Percentiles rank a stretch among this genome's conserved stretches.
Evolutionary conservation across 1,139 yeast genomes (phyloP).

Genomic region (Saccharomyces hybrid): DNA sequence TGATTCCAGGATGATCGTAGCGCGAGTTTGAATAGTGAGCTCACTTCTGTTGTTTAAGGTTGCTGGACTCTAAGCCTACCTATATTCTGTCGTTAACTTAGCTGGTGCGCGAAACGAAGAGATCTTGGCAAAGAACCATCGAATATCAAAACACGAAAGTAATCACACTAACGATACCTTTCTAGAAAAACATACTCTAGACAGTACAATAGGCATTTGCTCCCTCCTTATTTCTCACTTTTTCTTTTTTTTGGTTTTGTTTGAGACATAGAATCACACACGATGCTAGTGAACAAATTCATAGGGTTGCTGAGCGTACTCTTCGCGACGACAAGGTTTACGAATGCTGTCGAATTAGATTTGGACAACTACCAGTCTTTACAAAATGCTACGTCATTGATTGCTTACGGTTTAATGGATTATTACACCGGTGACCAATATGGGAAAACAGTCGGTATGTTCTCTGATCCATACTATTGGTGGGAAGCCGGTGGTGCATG

Average conservation of each 20-base stretch:
- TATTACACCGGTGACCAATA: slow-evolving; percentile 64
- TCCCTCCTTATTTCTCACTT: not conserved
- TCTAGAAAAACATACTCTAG: not conserved
- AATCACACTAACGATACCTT: not conserved
- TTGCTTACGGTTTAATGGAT: slow-evolving; percentile 71
- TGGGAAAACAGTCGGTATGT: slow-evolving; percentile 82
- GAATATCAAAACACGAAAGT: not conserved
- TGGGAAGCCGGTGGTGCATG: slow-evolving; percentile 99
- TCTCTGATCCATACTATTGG: slow-evolving; percentile 86
- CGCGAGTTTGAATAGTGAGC: too few relatives aligned
- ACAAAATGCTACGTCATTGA: slow-evolving; percentile 45
- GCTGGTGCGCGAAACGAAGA: not conserved
- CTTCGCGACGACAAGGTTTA: slow-evolving; percentile 1
- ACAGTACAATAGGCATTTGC: not conserved
- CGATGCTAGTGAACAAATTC: not conserved
- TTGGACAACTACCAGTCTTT: slow-evolving; percentile 34
- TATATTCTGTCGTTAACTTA: not conserved
- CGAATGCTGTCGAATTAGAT: slow-evolving; percentile 33
- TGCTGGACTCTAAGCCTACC: not conserved
- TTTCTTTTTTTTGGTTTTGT: not conserved
- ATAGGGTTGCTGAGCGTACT: not conserved
- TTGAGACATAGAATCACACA: not conserved
- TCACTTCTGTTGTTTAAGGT: not conserved
- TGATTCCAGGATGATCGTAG: not conserved
- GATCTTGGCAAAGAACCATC: not conserved